phyloP scores from a whole-genome alignment of 352 stramenopile genomes.

The Lagenidium giganteum region DNA sequence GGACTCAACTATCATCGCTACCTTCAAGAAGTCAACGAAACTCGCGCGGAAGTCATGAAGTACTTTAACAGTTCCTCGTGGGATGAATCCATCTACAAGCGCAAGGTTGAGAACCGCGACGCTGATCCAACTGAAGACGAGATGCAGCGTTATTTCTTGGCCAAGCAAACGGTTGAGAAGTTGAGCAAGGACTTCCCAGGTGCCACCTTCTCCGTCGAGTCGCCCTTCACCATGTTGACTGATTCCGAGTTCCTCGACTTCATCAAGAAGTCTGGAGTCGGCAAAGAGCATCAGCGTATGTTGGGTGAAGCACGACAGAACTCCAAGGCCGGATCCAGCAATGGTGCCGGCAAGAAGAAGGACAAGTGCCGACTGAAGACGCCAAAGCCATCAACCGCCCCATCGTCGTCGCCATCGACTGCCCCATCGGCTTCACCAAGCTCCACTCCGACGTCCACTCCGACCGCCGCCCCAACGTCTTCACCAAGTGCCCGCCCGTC shows the following conservation, averaged over 20 bases:
- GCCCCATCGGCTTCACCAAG: too few species aligned
- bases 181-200: background rate
- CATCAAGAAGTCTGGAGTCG: too few species aligned
- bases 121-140: background rate
- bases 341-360: too few species aligned
- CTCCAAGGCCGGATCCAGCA: too few species aligned
- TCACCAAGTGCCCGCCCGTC: background rate
- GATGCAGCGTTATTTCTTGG: constrained; percentile 5
- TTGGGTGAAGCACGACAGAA: too few species aligned
- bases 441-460: too few species aligned
- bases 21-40: constrained; percentile 5
- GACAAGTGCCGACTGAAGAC: too few species aligned
- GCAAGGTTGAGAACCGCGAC: background rate
- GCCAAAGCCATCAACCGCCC: too few species aligned
- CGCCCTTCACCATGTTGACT: constrained; percentile 15
- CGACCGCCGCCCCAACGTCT: too few species aligned
- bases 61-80: constrained; percentile 3
- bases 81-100: constrained; percentile 1
- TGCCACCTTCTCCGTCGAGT: constrained; percentile 13
- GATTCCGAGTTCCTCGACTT: constrained; percentile 11
- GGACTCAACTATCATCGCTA: constrained; percentile 6
- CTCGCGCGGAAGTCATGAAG: constrained; percentile 2
- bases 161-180: constrained; percentile 1
- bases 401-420: too few species aligned
- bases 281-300: too few species aligned